Conservation (phyloP, 1,284 basidiomycete genomes). For the Tilletia setariae region DNA sequence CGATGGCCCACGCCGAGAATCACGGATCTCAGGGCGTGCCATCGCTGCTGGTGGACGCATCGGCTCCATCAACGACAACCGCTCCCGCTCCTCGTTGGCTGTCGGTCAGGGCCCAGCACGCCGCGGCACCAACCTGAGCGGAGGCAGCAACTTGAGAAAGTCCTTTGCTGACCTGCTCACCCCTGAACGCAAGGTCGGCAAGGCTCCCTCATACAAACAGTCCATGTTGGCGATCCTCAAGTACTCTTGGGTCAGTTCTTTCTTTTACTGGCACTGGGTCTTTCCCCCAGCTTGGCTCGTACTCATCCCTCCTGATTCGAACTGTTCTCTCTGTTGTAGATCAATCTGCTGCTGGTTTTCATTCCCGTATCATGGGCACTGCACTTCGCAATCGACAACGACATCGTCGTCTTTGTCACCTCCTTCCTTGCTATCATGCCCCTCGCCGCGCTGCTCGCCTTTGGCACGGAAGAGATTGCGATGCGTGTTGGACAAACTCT, state of each 20-base stretch:
- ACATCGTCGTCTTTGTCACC: constrained; percentile 38
- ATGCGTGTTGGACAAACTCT: constrained; percentile 47
- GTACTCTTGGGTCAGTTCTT: constrained; percentile 30
- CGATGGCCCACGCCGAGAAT: constrained; percentile 19
- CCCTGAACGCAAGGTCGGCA: constrained; percentile 33
- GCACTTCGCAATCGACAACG: constrained; percentile 39
- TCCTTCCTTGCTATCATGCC: constrained; percentile 48
- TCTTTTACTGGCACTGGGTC: not conserved
- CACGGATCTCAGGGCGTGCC: not conserved
- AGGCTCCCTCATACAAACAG: constrained; percentile 23
- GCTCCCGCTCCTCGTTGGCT: constrained; percentile 27
- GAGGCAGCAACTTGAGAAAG: constrained; percentile 26
- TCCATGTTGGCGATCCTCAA: constrained; percentile 26
- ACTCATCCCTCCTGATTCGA: not conserved
- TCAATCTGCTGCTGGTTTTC: constrained; percentile 38
- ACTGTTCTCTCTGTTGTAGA: not conserved
- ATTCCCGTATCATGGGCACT: constrained; percentile 45
- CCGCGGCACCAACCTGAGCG: constrained; percentile 27
- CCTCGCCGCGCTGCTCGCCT: constrained; percentile 39
- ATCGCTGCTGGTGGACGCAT: constrained; percentile 6
- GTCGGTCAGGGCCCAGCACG: constrained; percentile 29
- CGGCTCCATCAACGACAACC: constrained; percentile 20
- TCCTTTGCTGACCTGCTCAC: constrained; percentile 40
- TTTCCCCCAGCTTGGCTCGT: not conserved
- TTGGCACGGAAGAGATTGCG: constrained; percentile 46